Percentiles rank a stretch among this genome's conserved stretches.
Evolutionary conservation across 208 protist species (phyloP).

Genomic region (Trypanosomatidae sp.): DNA sequence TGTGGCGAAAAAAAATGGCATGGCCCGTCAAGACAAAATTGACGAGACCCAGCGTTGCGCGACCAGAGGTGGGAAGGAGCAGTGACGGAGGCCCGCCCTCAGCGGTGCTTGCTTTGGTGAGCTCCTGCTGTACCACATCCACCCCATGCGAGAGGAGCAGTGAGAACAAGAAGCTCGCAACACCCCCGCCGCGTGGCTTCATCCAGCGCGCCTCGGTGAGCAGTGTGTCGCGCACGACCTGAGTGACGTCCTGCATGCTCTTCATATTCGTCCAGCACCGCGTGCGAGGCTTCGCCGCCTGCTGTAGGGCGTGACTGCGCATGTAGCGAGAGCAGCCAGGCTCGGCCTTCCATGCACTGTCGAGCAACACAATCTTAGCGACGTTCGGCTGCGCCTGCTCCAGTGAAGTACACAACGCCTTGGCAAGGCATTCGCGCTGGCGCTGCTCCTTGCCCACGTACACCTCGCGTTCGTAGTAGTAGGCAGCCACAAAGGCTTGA

Average conservation of each 20-base stretch:
- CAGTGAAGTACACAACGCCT: constrained; percentile 54
- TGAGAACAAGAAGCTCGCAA: constrained; percentile 76
- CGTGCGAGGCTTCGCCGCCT: constrained; percentile 13
- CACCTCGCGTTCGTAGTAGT: constrained; percentile 64
- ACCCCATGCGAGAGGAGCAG: constrained; percentile 65
- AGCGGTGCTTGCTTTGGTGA: constrained; percentile 23
- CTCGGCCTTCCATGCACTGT: constrained; percentile 33
- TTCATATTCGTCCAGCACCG: constrained; percentile 41
- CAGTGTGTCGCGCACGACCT: constrained; percentile 30
- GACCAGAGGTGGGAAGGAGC: constrained; percentile 17
- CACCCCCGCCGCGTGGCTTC: constrained; percentile 50
- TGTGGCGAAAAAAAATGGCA: constrained; percentile 30
- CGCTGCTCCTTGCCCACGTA: constrained; percentile 50
- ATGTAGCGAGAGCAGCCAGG: constrained; percentile 10
- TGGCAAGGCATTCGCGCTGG: constrained; percentile 50
- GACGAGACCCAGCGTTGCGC: constrained; percentile 48
- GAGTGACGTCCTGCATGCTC: constrained; percentile 43
- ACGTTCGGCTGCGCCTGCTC: constrained; percentile 58
- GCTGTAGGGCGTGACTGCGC: constrained; percentile 10
- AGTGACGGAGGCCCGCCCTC: constrained; percentile 10
- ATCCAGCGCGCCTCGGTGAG: constrained; percentile 46
- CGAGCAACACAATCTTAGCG: constrained; percentile 55
- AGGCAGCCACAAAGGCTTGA: constrained; percentile 65
- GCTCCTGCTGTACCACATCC: constrained; percentile 35
- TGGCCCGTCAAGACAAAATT: constrained; percentile 52